These are phyloP conservation scores for Aspergillus bertholletiae DNA, from an alignment of 495 filamentous ascomycete species.

Conservation along the genomic window DNA sequence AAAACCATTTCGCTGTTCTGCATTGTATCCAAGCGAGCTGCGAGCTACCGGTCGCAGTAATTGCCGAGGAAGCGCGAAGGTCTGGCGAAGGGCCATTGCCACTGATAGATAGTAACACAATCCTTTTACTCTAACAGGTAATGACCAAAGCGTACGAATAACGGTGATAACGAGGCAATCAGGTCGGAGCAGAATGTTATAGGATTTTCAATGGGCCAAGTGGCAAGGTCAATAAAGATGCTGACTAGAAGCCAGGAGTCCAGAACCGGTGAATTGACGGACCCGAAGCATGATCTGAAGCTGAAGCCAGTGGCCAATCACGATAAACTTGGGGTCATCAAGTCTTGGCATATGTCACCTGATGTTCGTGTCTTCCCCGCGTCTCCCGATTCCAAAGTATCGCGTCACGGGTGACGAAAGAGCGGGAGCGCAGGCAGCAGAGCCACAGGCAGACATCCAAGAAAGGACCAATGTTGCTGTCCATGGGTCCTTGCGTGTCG, in stretches of 20 bases:
- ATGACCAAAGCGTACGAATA: background rate
- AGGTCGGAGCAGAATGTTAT: background rate
- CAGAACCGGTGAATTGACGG: conserved; percentile 1
- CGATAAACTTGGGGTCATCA: conserved; percentile 24
- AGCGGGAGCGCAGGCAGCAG: conserved; percentile 20
- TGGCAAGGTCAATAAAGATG: background rate
- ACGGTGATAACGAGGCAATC: background rate
- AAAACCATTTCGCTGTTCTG: conserved; percentile 33
- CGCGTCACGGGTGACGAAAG: conserved; percentile 9
- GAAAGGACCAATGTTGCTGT: background rate
- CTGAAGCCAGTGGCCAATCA: conserved; percentile 25
- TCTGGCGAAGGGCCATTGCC: conserved; percentile 37
- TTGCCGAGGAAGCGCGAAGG: conserved; percentile 29
- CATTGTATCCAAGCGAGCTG: conserved; percentile 22
- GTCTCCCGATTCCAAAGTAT: conserved; percentile 19
- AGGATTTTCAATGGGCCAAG: background rate
- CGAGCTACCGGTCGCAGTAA: conserved; percentile 25
- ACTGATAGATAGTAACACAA: background rate
- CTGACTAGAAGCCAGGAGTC: conserved; percentile 3
- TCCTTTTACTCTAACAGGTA: background rate
- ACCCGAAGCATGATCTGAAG: background rate
- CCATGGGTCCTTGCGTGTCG: background rate
- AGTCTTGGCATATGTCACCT: conserved; percentile 28
- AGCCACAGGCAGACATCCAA: conserved; percentile 6
- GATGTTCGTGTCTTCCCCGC: conserved; percentile 37